A percentile compares a stretch with the other conserved stretches of the same genome.
Conservation (phyloP, 768 basidiomycete genomes). For the Termitomyces sp. region DNA sequence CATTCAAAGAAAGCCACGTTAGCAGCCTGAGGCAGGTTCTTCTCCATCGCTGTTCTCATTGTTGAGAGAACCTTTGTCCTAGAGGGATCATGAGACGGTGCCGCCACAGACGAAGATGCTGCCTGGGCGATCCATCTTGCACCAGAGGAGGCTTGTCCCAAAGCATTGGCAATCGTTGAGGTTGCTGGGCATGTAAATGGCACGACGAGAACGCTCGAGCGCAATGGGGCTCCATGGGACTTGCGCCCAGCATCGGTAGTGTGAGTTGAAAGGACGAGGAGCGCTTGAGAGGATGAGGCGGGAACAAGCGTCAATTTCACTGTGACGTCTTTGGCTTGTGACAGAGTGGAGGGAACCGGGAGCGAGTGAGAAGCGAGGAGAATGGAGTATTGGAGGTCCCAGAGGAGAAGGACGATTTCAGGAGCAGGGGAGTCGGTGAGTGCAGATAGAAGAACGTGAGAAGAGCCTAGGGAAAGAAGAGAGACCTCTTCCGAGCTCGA, state of each 20-base stretch:
- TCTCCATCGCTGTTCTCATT: conserved; percentile 24
- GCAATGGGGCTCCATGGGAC: conserved; percentile 28
- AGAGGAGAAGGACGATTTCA: conserved; percentile 56
- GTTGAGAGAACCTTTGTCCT: conserved; percentile 22
- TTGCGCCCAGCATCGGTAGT: conserved; percentile 17
- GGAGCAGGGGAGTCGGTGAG: conserved; percentile 32
- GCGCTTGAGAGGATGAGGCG: conserved; percentile 44
- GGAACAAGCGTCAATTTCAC: conserved; percentile 31
- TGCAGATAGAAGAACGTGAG: conserved; percentile 56
- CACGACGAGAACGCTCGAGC: conserved; percentile 58
- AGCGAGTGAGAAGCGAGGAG: conserved; percentile 55
- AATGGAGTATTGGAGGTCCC: conserved; percentile 70
- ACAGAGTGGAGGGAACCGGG: conserved; percentile 45
- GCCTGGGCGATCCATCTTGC: conserved; percentile 16
- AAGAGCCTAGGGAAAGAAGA: conserved; percentile 52
- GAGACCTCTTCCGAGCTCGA: conserved; percentile 28
- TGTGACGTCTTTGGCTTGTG: conserved; percentile 25
- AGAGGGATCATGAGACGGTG: conserved; percentile 15
- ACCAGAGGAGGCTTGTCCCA: conserved; percentile 18
- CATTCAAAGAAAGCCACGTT: conserved; percentile 64
- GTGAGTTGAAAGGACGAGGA: conserved; percentile 49
- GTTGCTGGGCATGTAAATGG: conserved; percentile 51
- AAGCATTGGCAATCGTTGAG: conserved; percentile 52
- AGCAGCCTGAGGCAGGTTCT: conserved; percentile 47
- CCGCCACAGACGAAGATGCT: neutral